A percentile compares a stretch with the other conserved stretches of the same genome.
Conservation (phyloP, 2,329 filamentous ascomycete species). For the Endocalyx cinctus region DNA sequence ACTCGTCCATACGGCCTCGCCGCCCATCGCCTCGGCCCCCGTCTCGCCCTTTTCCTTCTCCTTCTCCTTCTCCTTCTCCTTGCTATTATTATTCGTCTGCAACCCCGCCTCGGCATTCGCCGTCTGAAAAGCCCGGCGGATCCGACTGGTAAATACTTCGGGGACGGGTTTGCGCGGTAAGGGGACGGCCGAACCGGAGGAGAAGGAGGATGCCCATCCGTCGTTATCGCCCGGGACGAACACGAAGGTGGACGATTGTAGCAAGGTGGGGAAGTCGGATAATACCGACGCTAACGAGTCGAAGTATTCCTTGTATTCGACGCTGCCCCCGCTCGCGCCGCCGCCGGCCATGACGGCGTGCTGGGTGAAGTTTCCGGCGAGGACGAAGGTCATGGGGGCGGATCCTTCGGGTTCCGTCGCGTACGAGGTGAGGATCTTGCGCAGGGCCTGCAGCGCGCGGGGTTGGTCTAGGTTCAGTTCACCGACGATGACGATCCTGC, state of each 20-base stretch:
- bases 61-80: constrained; percentile 48
- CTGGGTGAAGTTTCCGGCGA: constrained; percentile 79
- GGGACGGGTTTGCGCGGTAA: constrained; percentile 71
- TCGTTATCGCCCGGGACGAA: constrained; percentile 97
- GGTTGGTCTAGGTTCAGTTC: constrained; percentile 85
- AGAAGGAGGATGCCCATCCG: constrained; percentile 89
- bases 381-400: constrained; percentile 72
- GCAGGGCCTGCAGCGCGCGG: constrained; percentile 73
- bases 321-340: constrained; percentile 70
- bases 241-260: constrained; percentile 77
- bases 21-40: constrained; percentile 52
- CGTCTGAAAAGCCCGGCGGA: constrained; percentile 73
- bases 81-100: constrained; percentile 22
- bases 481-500: constrained; percentile 69
- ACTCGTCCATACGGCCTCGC: constrained; percentile 80
- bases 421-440: constrained; percentile 73
- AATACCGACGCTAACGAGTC: constrained; percentile 80
- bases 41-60: constrained; percentile 15
- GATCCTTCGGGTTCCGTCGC: constrained; percentile 58
- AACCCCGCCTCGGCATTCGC: constrained; percentile 67
- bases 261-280: constrained; percentile 75
- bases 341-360: constrained; percentile 63
- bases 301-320: constrained; percentile 96
- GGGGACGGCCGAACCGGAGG: constrained; percentile 65
- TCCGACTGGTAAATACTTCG: constrained; percentile 82